phyloP scores from a whole-genome alignment of 2,329 filamentous ascomycete species.

The Colletotrichum falcatum region DNA sequence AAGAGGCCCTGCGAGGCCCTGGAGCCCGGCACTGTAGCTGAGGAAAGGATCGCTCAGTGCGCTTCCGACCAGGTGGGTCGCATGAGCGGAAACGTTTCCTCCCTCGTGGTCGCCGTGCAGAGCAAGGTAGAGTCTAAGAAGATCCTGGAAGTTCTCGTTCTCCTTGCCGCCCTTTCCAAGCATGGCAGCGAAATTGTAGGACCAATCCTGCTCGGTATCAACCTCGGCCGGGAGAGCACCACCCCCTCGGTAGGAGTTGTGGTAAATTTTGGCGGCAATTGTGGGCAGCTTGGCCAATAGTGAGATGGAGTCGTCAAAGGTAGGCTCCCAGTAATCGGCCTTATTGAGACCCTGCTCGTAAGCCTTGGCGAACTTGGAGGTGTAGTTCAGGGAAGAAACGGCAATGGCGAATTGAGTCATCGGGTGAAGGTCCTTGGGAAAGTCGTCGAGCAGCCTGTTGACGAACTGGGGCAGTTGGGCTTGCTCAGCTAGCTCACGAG shows the following conservation, averaged over 20 bases:
- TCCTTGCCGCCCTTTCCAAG: slow-evolving; percentile 89
- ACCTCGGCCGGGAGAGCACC: slow-evolving; percentile 80
- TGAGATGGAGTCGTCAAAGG: slow-evolving; percentile 94
- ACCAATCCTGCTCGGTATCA: slow-evolving; percentile 92
- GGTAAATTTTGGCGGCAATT: slow-evolving; percentile 97
- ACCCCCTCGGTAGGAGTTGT: slow-evolving; percentile 83
- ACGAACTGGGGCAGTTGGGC: slow-evolving; percentile 86
- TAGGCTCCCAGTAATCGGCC: slow-evolving; percentile 98
- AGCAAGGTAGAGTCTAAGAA: slow-evolving; percentile 92
- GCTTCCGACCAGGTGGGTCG: slow-evolving; percentile 94
- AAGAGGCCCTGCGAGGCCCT: slow-evolving; percentile 90
- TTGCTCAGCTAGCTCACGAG: slow-evolving; percentile 88
- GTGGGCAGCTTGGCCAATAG: slow-evolving; percentile 96
- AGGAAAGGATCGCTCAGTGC: slow-evolving; percentile 96
- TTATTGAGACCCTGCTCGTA: slow-evolving; percentile 94
- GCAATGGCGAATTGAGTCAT: slow-evolving; percentile 99
- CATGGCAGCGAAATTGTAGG: slow-evolving; percentile 98
- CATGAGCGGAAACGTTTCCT: slow-evolving; percentile 95
- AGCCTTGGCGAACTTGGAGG: slow-evolving; percentile 91
- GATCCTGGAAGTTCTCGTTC: slow-evolving; percentile 94
- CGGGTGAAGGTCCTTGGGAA: slow-evolving; percentile 91
- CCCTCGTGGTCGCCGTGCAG: slow-evolving; percentile 99
- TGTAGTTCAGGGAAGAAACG: slow-evolving; percentile 95
- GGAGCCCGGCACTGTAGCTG: slow-evolving; percentile 94
- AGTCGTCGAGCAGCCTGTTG: slow-evolving; percentile 87